A percentile compares a stretch with the other conserved stretches of the same genome.
These are phyloP conservation scores for Hericium rajendrae DNA, from an alignment of 768 basidiomycete genomes.

Conservation along the genomic window DNA sequence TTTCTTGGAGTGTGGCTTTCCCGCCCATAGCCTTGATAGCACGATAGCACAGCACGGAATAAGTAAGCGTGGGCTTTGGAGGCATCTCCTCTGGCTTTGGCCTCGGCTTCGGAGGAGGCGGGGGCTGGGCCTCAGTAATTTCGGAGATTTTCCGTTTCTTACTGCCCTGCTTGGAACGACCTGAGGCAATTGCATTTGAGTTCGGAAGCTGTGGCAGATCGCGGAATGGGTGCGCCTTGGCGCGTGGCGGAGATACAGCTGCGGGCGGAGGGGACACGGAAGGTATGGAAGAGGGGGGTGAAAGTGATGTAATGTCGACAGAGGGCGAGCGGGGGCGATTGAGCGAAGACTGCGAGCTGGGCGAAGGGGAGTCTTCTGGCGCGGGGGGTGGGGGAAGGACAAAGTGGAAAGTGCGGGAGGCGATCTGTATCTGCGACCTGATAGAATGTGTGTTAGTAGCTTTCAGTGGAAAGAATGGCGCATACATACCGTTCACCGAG, in stretches of 20 bases:
- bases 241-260: slow-evolving; percentile 29
- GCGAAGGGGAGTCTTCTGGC: slow-evolving; percentile 74
- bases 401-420: slow-evolving; percentile 94
- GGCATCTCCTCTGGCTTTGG: slow-evolving; percentile 70
- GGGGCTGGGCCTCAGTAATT: slow-evolving; percentile 22
- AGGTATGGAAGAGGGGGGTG: slow-evolving; percentile 72
- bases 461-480: neutral
- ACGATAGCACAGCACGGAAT: slow-evolving; percentile 85
- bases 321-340: slow-evolving; percentile 65
- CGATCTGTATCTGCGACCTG: slow-evolving; percentile 94
- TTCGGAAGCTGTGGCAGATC: slow-evolving; percentile 51
- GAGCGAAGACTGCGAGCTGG: slow-evolving; percentile 63
- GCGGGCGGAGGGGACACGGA: slow-evolving; percentile 65
- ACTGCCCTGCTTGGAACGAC: slow-evolving; percentile 8
- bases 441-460: slow-evolving; percentile 12
- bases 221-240: slow-evolving; percentile 37
- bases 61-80: slow-evolving; percentile 83
- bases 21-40: slow-evolving; percentile 76
- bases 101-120: slow-evolving; percentile 22
- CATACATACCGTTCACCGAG: slow-evolving; percentile 66
- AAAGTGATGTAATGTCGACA: slow-evolving; percentile 62
- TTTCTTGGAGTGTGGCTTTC: slow-evolving; percentile 85
- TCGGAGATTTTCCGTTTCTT: slow-evolving; percentile 9
- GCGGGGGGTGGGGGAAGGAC: slow-evolving; percentile 83
- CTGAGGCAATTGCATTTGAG: slow-evolving; percentile 42